phyloP scores from a whole-genome alignment of 305 asterid genomes.

The Fraxinus greggii region DNA sequence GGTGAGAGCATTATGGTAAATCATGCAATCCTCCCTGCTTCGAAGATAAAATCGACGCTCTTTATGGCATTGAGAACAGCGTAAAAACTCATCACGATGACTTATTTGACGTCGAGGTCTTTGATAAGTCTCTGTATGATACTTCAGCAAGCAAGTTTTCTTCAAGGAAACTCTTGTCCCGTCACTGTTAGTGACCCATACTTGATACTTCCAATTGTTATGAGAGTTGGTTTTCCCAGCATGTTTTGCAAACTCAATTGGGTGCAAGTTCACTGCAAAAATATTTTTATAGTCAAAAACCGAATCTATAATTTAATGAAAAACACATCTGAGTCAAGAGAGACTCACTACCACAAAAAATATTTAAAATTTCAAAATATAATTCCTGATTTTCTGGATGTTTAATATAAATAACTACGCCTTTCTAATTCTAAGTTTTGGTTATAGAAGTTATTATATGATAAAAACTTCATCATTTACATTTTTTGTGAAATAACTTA shows the following conservation, averaged over 20 bases:
- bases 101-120: constrained; percentile 30
- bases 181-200: constrained; percentile 38
- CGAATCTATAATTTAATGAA: not conserved
- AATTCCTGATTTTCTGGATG: not conserved
- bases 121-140: constrained; percentile 26
- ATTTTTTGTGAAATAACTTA: not conserved
- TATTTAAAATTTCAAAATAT: not conserved
- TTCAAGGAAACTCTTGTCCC: constrained; percentile 27
- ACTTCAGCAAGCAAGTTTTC: constrained; percentile 36
- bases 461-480: not conserved
- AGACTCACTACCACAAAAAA: not conserved
- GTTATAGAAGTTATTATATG: not conserved
- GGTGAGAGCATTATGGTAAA: constrained; percentile 15
- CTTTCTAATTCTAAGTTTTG: not conserved
- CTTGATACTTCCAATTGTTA: constrained; percentile 39
- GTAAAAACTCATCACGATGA: constrained; percentile 44
- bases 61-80: constrained; percentile 10
- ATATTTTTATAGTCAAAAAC: not conserved
- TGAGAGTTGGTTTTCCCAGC: constrained; percentile 26
- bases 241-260: constrained; percentile 42
- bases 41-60: constrained; percentile 19
- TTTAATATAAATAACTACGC: not conserved
- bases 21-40: not conserved
- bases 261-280: constrained; percentile 33
- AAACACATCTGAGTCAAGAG: not conserved